Base-by-base conservation (phyloP, 805 yeast species). In the Saccharomycopsis babjevae region DNA sequence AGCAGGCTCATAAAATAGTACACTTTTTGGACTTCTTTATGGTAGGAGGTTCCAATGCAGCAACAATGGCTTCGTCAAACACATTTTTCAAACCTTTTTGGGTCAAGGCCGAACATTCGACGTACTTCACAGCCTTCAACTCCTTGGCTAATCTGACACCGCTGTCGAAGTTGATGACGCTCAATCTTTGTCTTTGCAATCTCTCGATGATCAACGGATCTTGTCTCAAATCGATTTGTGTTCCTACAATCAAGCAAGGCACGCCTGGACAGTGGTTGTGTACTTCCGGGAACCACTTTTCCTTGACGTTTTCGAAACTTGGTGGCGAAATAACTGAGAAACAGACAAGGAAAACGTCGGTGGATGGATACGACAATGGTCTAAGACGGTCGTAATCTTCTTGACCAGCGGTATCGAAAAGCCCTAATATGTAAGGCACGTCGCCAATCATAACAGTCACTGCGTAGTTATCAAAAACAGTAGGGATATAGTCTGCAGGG, bases 261-360 rank as follows among this genome's bases (percentile, higher is more conserved):
- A 92, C 97, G 63, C 96, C 97, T n/a, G 96, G 96, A 71, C 98
- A 96, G 69, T 88, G 92, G 76, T 93, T 97, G 73, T 92, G 97
- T 64, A 94, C 96, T 74, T 93, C 99, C 36, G 98, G 98, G 77
- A 92, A 88, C 99, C 99, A 93, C 76, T 93, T 93, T 76, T 94
- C 98, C 73, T 89, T 88, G 59, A 94, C 98, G 77, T 93, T 93
- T 76, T 94, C 98, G 74, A 93, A 94, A 22, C 96, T 86, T 42
- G 99, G 96, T 39, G 98, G 99, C 15, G 97, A 91, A 67, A 96
- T 92, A 63, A 94, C 97, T 42, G 96, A 87, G 76, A 94, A 93
- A 76, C 99, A 94, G 62, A 93, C 96, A 68, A 93, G 79, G 72
- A 93, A 93, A 55, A 93, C 97, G 74, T 93, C 99, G 5, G 99